Percentiles rank a stretch among this genome's conserved stretches.
Conservation (phyloP, 805 yeast species). For the Debaryomyces tyrocola region DNA sequence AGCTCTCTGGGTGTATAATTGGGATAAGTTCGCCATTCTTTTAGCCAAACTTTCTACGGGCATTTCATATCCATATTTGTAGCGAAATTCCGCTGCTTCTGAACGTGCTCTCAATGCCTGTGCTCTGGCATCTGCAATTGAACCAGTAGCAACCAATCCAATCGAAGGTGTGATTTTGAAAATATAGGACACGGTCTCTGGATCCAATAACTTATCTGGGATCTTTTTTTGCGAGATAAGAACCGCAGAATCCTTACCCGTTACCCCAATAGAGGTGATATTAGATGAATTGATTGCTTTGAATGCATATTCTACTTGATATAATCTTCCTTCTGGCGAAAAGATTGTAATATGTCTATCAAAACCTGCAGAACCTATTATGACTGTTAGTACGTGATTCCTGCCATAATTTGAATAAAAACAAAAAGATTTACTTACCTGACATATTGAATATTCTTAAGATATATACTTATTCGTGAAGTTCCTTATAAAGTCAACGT, state of each 20-base stretch:
- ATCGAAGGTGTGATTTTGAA: constrained; percentile 78
- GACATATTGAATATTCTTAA: background rate
- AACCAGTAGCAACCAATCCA: constrained; percentile 92
- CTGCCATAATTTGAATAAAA: background rate
- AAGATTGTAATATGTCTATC: constrained; percentile 98
- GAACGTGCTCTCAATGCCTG: constrained; percentile 86
- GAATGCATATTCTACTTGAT: constrained; percentile 97
- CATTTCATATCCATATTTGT: constrained; percentile 95
- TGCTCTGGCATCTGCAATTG: constrained; percentile 93
- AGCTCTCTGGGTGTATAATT: constrained; percentile 95
- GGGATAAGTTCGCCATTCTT: constrained; percentile 93
- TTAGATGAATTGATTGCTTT: constrained; percentile 93
- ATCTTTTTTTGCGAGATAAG: constrained; percentile 93
- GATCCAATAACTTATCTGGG: constrained; percentile 90
- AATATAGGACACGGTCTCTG: constrained; percentile 81
- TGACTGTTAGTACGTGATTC: constrained; percentile 38
- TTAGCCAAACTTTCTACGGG: constrained; percentile 91
- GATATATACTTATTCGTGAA: background rate
- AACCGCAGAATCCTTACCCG: constrained; percentile 85
- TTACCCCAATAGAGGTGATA: constrained; percentile 83
- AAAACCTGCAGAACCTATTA: constrained; percentile 81
- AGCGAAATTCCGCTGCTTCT: constrained; percentile 95
- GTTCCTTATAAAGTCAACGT: background rate
- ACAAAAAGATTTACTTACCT: background rate
- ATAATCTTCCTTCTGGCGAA: constrained; percentile 97